Percentiles rank a stretch among this genome's conserved stretches.
Evolutionary conservation across 1,284 basidiomycete genomes (phyloP).

Genomic region (Microbotryum scabiosae): DNA sequence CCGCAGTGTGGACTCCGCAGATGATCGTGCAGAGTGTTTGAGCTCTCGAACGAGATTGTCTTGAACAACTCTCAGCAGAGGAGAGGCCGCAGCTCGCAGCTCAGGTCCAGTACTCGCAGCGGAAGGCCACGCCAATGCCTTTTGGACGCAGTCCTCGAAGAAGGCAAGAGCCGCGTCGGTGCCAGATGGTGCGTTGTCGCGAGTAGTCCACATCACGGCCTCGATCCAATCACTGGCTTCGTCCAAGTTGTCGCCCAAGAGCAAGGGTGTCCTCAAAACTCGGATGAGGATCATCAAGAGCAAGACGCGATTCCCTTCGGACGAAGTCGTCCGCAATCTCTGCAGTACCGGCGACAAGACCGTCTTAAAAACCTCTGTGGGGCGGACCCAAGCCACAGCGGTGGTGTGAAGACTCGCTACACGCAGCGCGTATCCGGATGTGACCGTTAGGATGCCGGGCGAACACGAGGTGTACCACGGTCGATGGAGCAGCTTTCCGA

Average conservation of each 20-base stretch:
- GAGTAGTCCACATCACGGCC: conserved; percentile 8
- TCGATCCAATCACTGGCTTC: conserved; percentile 20
- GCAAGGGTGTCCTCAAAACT: conserved; percentile 14
- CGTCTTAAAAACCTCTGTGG: conserved; percentile 24
- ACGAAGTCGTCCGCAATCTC: conserved; percentile 18
- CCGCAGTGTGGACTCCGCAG: too few relatives aligned
- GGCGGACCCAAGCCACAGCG: conserved; percentile 5
- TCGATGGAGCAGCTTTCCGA: conserved; percentile 23
- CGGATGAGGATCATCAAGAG: conserved; percentile 17
- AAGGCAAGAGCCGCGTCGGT: conserved; percentile 14
- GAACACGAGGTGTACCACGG: not conserved
- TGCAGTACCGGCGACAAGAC: conserved; percentile 23
- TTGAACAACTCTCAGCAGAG: too few relatives aligned
- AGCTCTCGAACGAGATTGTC: too few relatives aligned
- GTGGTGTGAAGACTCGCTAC: conserved; percentile 21
- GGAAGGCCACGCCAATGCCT: conserved; percentile 19
- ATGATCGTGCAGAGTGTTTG: too few relatives aligned
- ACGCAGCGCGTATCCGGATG: conserved; percentile 26
- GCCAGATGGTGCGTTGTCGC: not conserved
- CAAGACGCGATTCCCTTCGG: conserved; percentile 15
- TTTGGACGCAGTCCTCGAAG: conserved; percentile 21
- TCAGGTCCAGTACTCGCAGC: not conserved
- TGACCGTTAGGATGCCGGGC: conserved; percentile 18
- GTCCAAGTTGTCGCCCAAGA: conserved; percentile 14
- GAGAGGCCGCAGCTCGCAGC: too few relatives aligned